Evolutionary conservation across 169 alveolate genomes (phyloP).

Genomic region (Perkinsus olseni): DNA sequence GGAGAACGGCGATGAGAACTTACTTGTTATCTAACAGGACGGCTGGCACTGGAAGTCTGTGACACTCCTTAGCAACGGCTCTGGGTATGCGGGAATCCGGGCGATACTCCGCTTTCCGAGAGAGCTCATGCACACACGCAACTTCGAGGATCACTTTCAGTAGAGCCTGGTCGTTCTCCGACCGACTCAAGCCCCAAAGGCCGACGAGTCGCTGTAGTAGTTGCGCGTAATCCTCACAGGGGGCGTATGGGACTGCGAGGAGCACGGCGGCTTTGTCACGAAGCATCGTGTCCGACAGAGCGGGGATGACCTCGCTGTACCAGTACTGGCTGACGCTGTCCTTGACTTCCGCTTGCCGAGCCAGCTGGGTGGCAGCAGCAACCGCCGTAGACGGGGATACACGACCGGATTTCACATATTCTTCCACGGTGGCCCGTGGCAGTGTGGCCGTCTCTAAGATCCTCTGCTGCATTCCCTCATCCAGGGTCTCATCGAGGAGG

Average conservation of each 20-base stretch:
- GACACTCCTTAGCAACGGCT: not conserved
- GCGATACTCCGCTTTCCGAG: not conserved
- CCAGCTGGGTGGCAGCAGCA: not conserved
- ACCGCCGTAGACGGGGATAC: not conserved
- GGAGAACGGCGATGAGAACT: not conserved
- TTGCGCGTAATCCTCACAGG: not conserved
- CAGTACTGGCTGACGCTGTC: not conserved
- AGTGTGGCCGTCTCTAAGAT: not conserved
- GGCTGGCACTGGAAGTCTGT: not conserved
- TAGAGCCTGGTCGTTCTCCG: not conserved
- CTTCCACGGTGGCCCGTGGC: not conserved
- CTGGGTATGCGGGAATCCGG: not conserved
- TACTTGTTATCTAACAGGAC: not conserved
- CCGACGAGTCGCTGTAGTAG: not conserved
- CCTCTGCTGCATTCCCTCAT: not conserved
- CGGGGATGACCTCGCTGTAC: not conserved
- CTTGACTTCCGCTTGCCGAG: not conserved
- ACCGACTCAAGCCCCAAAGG: not conserved
- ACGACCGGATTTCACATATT: not conserved
- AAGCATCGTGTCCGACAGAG: not conserved
- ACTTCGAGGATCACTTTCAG: not conserved
- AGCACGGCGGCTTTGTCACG: not conserved
- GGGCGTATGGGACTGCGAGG: not conserved
- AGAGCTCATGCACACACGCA: not conserved
- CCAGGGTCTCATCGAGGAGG: not conserved